Evolutionary conservation across 257 asterid species (phyloP), one percentile per base, ranked within the genome.

Genomic region (Solanum chiquidenum): DNA sequence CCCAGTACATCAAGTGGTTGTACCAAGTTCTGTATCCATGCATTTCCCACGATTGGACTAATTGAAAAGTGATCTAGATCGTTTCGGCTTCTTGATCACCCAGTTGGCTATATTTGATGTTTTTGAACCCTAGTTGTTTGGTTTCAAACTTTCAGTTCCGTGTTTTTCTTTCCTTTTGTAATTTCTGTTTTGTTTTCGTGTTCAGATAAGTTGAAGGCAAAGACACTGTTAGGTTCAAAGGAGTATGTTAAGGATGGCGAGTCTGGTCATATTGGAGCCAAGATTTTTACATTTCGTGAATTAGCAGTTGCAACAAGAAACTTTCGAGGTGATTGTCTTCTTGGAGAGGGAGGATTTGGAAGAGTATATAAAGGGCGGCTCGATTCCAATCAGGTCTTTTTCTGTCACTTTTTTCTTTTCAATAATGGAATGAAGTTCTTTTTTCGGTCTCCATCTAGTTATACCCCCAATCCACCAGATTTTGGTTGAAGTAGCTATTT

Each of bases 311-410:
- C 99, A 40, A 93, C 98, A 3, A 90, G 91, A 86, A 94, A 97
- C 73, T 97, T 97, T 83, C 94, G 95, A 12, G 90, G 93, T 29
- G 97, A 93, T 69, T 93, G 92, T 88, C 94, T 94, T 34, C 89
- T 97, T 75, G 99, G 99, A 62, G 98, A 95, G 91, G 99, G 99
- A 86, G 99, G 99, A 62, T 97, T 97, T 73, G 99, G 99, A 69
- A 92, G 97, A 90, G 99, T 97, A 46, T 97, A 97, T 72, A 95
- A 93, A 93, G 99, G 98, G 66, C 92, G 88, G 83, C 93, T 97
- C 20, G 96, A 92, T 75, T 90, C 96, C 89, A 90, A 89, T 89
- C 96, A 95, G 94, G 98, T 97, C 89, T 60, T 25, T 72, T 60
- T 42, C 75, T 21, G 55, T 29, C 11, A 82, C 29, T 18, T 31